Conservation (phyloP, 306 rosid species). For the Malus sylvestris region DNA sequence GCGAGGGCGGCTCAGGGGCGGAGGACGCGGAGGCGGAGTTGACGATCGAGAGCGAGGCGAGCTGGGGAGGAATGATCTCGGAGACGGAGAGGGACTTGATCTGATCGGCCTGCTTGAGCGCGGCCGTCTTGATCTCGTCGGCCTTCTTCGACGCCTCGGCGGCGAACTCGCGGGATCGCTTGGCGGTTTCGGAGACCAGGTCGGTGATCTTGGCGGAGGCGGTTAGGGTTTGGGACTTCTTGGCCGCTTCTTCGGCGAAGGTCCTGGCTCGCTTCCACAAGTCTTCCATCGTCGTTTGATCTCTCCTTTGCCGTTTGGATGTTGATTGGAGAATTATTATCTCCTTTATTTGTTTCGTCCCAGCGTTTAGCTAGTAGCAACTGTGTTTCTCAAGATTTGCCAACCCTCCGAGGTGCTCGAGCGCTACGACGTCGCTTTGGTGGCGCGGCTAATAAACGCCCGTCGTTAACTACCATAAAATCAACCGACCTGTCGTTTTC, state of each 20-base stretch:
- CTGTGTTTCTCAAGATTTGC: not conserved
- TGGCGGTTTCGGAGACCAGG: slow-evolving; percentile 87
- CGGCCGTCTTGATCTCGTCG: slow-evolving; percentile 74
- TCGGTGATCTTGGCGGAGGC: slow-evolving; percentile 64
- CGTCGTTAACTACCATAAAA: not conserved
- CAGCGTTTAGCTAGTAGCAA: not conserved
- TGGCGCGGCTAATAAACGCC: not conserved
- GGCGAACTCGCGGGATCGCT: slow-evolving; percentile 84
- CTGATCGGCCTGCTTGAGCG: slow-evolving; percentile 73
- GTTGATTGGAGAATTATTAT: not conserved
- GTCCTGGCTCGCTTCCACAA: slow-evolving; percentile 80
- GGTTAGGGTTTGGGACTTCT: slow-evolving; percentile 58
- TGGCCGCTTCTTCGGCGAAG: slow-evolving; percentile 93
- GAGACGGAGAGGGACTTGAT: slow-evolving; percentile 73
- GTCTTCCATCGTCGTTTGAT: slow-evolving; percentile 58
- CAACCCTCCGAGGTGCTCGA: not conserved
- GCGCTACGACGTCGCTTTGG: not conserved
- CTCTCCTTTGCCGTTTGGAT: not conserved
- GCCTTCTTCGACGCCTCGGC: slow-evolving; percentile 94
- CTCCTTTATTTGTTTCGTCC: not conserved
- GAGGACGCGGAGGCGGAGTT: slow-evolving; percentile 19
- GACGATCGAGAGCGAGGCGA: slow-evolving; percentile 39
- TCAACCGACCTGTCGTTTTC: not conserved
- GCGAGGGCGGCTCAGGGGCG: slow-evolving; percentile 18
- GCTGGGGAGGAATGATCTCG: slow-evolving; percentile 65